Base-by-base conservation (phyloP, 768 basidiomycete species). In the Boletus sensibilis region DNA sequence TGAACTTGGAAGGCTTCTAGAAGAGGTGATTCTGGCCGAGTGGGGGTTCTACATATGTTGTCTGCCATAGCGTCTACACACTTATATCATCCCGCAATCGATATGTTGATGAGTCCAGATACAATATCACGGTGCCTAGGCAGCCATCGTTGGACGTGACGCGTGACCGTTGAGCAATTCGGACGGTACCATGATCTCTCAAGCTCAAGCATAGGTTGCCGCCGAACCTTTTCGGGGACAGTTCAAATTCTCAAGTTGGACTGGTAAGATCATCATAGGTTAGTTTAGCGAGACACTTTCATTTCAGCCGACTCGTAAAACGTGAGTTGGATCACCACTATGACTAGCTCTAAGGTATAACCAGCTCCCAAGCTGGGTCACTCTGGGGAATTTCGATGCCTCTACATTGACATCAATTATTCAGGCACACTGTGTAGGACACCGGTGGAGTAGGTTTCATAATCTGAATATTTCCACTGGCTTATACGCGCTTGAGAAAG, bases 1-100 rank as follows among this genome's bases (percentile, higher is more conserved):
- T 83, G 87, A 89, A 74, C 65, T 69, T 57, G 59, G 60, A 66
- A 58, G 68, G 68, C 63, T 52, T 55, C 64, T 68, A 64, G 77
- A 64, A 79, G 77, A 65, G 74, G 64, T 55, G 65, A 59, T 67
- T 68, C 53, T 52, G 58, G 59, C 20, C 39, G 52, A 61, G 67
- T 68, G 68, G 64, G 18, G 59, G 72, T 68, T 72, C 71, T 68
- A 78, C 76, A 78, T 67, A 1, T 41, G 5, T 54, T 42, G 11
- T 29, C 13, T 35, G 39, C 37, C 16, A 0, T 49, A 33, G 21
- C 9, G 4, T 40, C 21, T 40, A 33, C 11, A 14, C 11, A 27
- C 2, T 29, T 31, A 2, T 41, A 1, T 18, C 40, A 18, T 40
- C 5, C 14, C 8, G 21, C n/a, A 53, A 46, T 46, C 29, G 16